phyloP scores from a whole-genome alignment of 2,329 filamentous ascomycete genomes.

The Microdochium paspali region DNA sequence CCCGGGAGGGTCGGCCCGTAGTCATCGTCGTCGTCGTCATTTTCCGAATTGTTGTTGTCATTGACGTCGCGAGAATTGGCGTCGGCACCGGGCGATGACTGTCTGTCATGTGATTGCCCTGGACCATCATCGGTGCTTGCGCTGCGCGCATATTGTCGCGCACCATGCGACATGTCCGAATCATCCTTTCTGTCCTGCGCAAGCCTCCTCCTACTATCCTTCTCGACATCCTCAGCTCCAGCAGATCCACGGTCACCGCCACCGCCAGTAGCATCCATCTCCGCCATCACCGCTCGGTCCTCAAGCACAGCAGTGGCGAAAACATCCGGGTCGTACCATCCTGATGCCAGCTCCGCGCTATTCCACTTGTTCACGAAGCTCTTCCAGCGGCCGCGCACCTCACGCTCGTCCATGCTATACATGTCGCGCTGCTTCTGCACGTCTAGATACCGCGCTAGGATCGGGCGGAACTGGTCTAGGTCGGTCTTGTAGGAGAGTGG shows the following conservation, averaged over 20 bases:
- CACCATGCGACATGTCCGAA: neutral
- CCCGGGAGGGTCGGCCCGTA: slow-evolving; percentile 37
- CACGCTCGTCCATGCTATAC: slow-evolving; percentile 60
- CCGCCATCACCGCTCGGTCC: slow-evolving; percentile 3
- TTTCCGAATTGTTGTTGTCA: slow-evolving; percentile 22
- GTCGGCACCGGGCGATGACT: too few relatives aligned
- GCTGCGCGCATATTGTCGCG: neutral
- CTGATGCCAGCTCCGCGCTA: slow-evolving; percentile 72
- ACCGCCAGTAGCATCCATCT: neutral
- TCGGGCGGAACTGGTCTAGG: slow-evolving; percentile 51
- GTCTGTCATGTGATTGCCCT: neutral
- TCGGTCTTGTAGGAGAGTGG: slow-evolving; percentile 57
- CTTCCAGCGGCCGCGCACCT: slow-evolving; percentile 81
- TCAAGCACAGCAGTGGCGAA: slow-evolving; percentile 30
- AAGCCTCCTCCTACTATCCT: too few relatives aligned
- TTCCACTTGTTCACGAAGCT: slow-evolving; percentile 93
- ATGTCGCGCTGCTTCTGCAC: slow-evolving; percentile 74
- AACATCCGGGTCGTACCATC: slow-evolving; percentile 84
- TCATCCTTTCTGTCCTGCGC: neutral
- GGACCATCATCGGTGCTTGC: neutral
- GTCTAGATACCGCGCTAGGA: slow-evolving; percentile 79
- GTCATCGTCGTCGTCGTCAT: slow-evolving; percentile 49
- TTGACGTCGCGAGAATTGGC: slow-evolving; percentile 2
- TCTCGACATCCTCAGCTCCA: neutral
- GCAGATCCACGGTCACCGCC: neutral